Evolutionary conservation across 768 basidiomycete species (phyloP).

Genomic region (Naganishia randhawae): DNA sequence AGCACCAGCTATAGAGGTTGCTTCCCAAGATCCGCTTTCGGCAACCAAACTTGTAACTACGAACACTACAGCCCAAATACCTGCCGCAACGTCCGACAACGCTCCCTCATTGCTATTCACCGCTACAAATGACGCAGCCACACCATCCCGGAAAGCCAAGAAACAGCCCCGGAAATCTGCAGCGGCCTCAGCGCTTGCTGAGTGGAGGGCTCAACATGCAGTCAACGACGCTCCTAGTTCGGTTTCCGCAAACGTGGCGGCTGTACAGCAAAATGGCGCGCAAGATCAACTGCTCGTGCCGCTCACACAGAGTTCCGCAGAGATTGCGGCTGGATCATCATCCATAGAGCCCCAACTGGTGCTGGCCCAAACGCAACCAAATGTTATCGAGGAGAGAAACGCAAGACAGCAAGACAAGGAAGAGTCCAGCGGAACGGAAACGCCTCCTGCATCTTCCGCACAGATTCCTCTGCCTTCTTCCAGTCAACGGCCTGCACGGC

Average conservation of each 20-base stretch:
- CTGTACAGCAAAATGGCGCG: neutral
- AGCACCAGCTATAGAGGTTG: neutral
- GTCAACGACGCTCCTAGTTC: neutral
- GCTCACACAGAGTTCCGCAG: neutral
- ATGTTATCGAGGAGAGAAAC: neutral
- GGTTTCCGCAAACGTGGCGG: neutral
- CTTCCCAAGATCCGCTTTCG: no score
- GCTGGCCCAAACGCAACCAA: neutral
- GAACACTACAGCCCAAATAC: no score
- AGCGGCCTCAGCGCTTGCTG: neutral
- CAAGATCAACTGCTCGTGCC: neutral
- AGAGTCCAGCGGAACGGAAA: neutral
- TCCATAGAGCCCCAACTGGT: neutral
- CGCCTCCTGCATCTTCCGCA: constrained; percentile 13
- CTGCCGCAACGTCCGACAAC: no score
- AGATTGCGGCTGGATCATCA: neutral
- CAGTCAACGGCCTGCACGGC: constrained; percentile 7
- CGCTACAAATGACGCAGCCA: neutral
- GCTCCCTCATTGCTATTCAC: no score
- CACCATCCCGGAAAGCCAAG: neutral
- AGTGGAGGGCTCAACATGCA: neutral
- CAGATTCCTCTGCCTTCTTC: constrained; percentile 3
- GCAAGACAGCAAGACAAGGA: neutral
- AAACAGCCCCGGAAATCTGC: neutral
- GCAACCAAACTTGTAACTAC: no score